Evolutionary conservation across 805 yeast species (phyloP), one percentile per base, ranked within the genome.

Genomic region (Metschnikowia colocasiae): DNA sequence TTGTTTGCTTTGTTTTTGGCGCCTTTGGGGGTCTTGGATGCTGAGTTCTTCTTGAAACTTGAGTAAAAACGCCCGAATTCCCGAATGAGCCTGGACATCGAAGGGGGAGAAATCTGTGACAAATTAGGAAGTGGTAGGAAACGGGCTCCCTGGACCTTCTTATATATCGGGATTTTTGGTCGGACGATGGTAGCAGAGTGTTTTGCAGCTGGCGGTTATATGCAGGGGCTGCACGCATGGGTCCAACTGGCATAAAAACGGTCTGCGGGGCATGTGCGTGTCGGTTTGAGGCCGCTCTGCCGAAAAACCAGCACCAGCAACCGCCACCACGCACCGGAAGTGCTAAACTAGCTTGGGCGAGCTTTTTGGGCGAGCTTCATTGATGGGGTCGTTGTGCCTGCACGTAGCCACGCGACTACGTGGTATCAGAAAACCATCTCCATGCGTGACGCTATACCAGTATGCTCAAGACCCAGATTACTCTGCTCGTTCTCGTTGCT

Each of bases 401-500:
- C 42, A 41, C n/a, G 5, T 22, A 19, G 9, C 20, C 12, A 20
- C 38, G 38, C 38, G 34, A 35, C 38, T 35, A 45, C 47, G 48
- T 45, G 50, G 25, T 29, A 35, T 20, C 13, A 19, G 18, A 33
- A 26, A 27, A 16, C 12, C 27, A 23, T 10, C 12, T 16, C 10
- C 18, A 30, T 13, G 12, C 25, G 15, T 19, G 10, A 19, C n/a
- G n/a, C 23, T 13, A 8, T 9, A 27, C 40, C 46, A 49, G 47
- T 55, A 33, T 50, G 33, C 31, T 33, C 44, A 40, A 37, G 25
- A n/a, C 33, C 18, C 34, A 39, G 6, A 4, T 39, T 29, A 9
- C 30, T 18, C 37, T 37, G 46, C 30, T 19, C 43, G 16, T 45
- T 16, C 20, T 47, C 5, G 45, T 55, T 15, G 16, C 47, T 23